Conservation (phyloP, 768 basidiomycete species). For the Thelephora ganbajun region DNA sequence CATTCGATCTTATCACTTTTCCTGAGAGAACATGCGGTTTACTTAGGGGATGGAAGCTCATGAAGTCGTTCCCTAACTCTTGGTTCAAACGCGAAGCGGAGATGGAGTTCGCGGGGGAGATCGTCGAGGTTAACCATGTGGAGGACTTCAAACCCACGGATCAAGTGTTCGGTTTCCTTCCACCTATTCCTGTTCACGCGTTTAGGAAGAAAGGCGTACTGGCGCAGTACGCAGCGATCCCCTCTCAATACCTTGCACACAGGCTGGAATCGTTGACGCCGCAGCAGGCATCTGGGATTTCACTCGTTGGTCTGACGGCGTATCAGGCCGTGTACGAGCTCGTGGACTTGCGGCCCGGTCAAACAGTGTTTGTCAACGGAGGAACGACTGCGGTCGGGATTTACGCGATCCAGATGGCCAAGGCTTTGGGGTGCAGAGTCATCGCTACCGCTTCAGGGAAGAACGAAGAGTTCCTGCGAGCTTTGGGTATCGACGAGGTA, state of each 20-base stretch:
- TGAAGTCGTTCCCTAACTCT: slow-evolving; percentile 33
- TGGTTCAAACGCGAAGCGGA: slow-evolving; percentile 31
- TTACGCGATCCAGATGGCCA: slow-evolving; percentile 63
- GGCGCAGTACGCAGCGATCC: slow-evolving; percentile 39
- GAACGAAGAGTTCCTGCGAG: slow-evolving; percentile 43
- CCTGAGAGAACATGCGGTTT: no score
- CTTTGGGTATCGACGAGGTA: slow-evolving; percentile 54
- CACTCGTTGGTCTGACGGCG: slow-evolving; percentile 43
- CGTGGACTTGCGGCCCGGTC: slow-evolving; percentile 31
- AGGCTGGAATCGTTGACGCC: slow-evolving; percentile 38
- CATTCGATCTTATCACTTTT: background rate
- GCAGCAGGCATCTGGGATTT: slow-evolving; percentile 45
- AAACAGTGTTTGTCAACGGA: slow-evolving; percentile 55
- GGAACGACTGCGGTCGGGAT: slow-evolving; percentile 56
- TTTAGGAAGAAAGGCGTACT: slow-evolving; percentile 38
- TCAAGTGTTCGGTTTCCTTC: slow-evolving; percentile 44
- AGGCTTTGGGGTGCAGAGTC: slow-evolving; percentile 44
- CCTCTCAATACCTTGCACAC: slow-evolving; percentile 23
- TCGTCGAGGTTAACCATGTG: slow-evolving; percentile 36
- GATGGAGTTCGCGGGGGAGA: slow-evolving; percentile 46
- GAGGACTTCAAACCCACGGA: slow-evolving; percentile 43
- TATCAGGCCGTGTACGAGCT: slow-evolving; percentile 36
- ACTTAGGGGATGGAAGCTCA: slow-evolving; percentile 52
- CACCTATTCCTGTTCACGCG: slow-evolving; percentile 9
- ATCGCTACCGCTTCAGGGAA: slow-evolving; percentile 42